Evolutionary conservation across 2,329 filamentous ascomycete genomes (phyloP), one percentile per base, ranked within the genome.

Genomic region (Dactylellina drechsleri): DNA sequence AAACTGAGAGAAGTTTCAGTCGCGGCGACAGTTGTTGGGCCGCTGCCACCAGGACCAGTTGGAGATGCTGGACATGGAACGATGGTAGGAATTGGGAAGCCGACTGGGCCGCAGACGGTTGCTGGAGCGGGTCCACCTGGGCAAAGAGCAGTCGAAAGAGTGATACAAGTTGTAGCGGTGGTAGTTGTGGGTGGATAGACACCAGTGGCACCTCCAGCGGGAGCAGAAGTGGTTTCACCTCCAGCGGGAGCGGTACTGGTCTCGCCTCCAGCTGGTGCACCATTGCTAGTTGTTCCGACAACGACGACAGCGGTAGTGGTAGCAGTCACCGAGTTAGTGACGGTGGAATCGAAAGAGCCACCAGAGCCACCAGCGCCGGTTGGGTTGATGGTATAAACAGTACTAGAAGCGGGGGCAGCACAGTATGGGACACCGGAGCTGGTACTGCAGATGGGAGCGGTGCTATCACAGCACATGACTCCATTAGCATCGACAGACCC

Each of bases 351-450:
- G 13, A 71, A 70, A 13, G 47, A 36, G 47, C 12, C 66, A 36
- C 31, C 31, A 23, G 23, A 23, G 23, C 23, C 23, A 36, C 31
- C 31, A 28, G 54, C 28, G 23, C 20, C 61, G 12, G 54, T 61
- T 52, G 41, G 53, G 62, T 50, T 62, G 43, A 67, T 52, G 52
- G 71, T 75, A 40, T 64, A 61, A 23, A 64, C 58, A 41, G 71
- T 68, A 43, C 57, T 75, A 18, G 71, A 26, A 28, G 64, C 64
- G 58, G 62, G 52, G 52, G 54, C 71, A 47, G 64, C 71, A 53
- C 71, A 75, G 64, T 68, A 68, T 47, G 71, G 71, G 36, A 75
- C 36, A 13, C 64, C 71, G 23, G 71, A 52, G 58, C 71, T 75
- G 40, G 71, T 75, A 20, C 64, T 68, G 59, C 71, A 75, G 26